phyloP scores from a whole-genome alignment of 345 rosid genomes.

The Syzygium grande region DNA sequence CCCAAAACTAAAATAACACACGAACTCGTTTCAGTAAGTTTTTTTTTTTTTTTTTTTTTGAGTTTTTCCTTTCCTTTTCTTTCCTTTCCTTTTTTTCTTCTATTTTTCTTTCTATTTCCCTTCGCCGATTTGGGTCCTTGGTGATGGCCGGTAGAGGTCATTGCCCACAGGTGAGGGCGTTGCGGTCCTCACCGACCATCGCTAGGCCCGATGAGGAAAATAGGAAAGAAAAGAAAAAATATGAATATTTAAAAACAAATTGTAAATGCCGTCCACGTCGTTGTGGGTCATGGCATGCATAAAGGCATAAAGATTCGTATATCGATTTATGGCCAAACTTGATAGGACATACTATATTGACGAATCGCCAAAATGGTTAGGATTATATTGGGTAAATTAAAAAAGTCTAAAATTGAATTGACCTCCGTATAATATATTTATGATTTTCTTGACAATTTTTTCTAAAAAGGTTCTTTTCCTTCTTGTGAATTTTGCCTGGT shows the following conservation, averaged over 20 bases:
- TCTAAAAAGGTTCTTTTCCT: background rate
- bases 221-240: background rate
- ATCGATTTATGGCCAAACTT: background rate
- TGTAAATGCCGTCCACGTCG: too few relatives aligned
- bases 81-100: too few relatives aligned
- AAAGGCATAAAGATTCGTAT: too few relatives aligned
- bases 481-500: background rate
- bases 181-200: background rate
- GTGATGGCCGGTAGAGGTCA: background rate
- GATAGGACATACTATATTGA: background rate
- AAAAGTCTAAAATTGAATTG: too few relatives aligned
- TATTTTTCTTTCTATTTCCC: background rate
- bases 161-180: background rate
- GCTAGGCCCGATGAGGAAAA: background rate
- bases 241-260: background rate
- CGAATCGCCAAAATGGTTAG: background rate
- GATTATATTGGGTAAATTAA: background rate
- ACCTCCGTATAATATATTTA: fast-evolving
- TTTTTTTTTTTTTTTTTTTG: too few relatives aligned
- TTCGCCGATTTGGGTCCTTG: fast-evolving
- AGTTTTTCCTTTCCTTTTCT: too few relatives aligned
- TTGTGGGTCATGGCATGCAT: too few relatives aligned
- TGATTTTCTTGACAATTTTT: background rate
- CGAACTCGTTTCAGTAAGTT: background rate
- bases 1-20: background rate